Evolutionary conservation across 345 rosid species (phyloP), one percentile per base, ranked within the genome.

Genomic region (Chamaenerion angustifolium): DNA sequence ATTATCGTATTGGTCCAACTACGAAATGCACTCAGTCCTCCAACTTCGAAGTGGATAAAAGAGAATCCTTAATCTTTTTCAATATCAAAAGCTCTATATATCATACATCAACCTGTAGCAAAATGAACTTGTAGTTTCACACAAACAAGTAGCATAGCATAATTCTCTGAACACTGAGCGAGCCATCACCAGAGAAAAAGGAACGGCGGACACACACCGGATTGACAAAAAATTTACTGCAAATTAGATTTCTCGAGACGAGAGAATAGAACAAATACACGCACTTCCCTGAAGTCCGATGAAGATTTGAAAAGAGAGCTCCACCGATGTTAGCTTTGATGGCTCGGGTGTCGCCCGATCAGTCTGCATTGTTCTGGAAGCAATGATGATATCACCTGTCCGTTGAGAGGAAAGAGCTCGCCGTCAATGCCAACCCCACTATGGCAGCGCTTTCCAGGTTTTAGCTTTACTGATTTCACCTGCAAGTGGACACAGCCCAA

Each of bases 331-430:
- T 46, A 60, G 16, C 42, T 37, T 16, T 21, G 55, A 43, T 55
- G 59, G 56, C 61, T 57, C 1, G 65, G 75, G 64, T 63, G 64
- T 25, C 79, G 80, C 53, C 96, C 96, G 46, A 87, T 92, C 27
- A 92, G 76, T 66, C 94, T 66, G 82, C 98, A 92, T 54, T 92
- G 98, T 53, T 92, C 98, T 0, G 98, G 98, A 43, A 82, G 76
- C 77, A 92, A 65, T 2, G 76, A 76, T 16, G 96, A 84, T 55
- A 77, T 54, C 46, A 84, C 94, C 74, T 82, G 85, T 40, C 96
- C 98, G 50, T 84, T 75, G 37, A 92, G 79, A 10, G 79, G 74
- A 52, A 87, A 87, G 52, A 84, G 57, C 66, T 92, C 98, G 14
- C 98, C 98, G 42, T 92, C 96, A 59, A 92, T 87, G 50, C 96